Conservation (phyloP, 169 alveolate genomes). For the Plasmodium berghei region DNA sequence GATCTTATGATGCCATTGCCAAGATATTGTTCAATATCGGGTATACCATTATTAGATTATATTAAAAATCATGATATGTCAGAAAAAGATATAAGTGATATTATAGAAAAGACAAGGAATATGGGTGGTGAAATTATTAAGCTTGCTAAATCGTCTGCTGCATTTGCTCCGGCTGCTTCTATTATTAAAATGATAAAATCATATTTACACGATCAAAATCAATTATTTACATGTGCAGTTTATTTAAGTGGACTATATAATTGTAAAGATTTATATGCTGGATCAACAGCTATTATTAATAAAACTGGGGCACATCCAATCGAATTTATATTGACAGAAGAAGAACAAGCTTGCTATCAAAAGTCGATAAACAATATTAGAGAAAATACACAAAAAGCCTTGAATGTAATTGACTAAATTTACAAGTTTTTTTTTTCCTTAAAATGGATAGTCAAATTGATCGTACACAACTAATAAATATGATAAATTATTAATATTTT, state of each 20-base stretch:
- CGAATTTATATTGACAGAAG: conserved; percentile 65
- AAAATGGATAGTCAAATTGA: no score
- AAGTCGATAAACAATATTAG: conserved; percentile 62
- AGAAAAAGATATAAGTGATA: conserved; percentile 71
- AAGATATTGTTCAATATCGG: conserved; percentile 83
- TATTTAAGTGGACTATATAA: conserved; percentile 81
- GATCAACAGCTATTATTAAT: conserved; percentile 81
- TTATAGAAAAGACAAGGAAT: conserved; percentile 79
- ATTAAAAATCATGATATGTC: conserved; percentile 70
- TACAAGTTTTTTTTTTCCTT: no score
- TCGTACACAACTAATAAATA: no score
- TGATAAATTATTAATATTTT: no score
- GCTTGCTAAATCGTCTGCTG: conserved; percentile 79
- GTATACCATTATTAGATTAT: conserved; percentile 83
- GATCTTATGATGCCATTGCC: conserved; percentile 90
- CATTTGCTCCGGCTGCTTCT: conserved; percentile 86
- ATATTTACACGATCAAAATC: conserved; percentile 77
- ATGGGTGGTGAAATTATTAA: conserved; percentile 83
- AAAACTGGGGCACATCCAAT: conserved; percentile 78
- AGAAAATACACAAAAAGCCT: conserved; percentile 44
- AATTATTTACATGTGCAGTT: conserved; percentile 82
- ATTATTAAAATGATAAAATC: conserved; percentile 82
- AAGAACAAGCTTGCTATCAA: conserved; percentile 77
- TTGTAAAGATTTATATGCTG: conserved; percentile 79
- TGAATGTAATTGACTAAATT: conserved; percentile 13